Evolutionary conservation across 1,284 basidiomycete species (phyloP), one percentile per base, ranked within the genome.

Genomic region (Microbotryum saponariae): DNA sequence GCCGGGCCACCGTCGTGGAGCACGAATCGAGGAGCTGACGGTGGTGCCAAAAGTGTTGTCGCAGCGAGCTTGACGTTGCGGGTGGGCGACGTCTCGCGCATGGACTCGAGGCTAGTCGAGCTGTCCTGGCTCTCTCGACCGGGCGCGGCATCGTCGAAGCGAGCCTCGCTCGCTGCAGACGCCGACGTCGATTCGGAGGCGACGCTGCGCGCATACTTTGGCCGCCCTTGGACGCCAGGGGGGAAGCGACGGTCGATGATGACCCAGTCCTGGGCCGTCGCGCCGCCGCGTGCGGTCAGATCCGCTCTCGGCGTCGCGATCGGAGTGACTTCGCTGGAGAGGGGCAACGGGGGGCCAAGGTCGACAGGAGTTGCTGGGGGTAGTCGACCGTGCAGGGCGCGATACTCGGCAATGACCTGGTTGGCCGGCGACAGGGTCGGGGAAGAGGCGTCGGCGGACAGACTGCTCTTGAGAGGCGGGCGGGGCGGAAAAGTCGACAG

Each of bases 401-500:
- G 54, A 21, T 63, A 67, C 54, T 62, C 66, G 42, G 51, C 51
- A 5, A 54, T 59, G 23, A 67, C 56, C 20, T 27, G 37, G 6
- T 37, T 33, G 6, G 66, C 66, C 1, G 60, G 60, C 0, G 63
- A 55, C 3, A 51, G 56, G 45, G 59, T 54, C 9, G 48, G 48
- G n/a, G 54, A 23, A 5, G 37, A 25, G n/a, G 37, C 21, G 18
- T 42, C 25, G 18, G 54, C 44, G 18, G 54, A 56, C 37, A 45
- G 27, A 4, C 58, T 56, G 16, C 54, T 58, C 10, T 56, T 51
- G 20, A 67, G 59, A 2, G 66, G 66, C 1, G 66, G 66, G 10
- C 66, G 63, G 1, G 66, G 66, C 4, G 66, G 63, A 52, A 65
- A 67, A 12, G 61, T 61, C 1, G 63, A 65, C 23, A 67, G 56